Base-by-base conservation (phyloP, 768 basidiomycete genomes). In the Cyclocybe aegerita region DNA sequence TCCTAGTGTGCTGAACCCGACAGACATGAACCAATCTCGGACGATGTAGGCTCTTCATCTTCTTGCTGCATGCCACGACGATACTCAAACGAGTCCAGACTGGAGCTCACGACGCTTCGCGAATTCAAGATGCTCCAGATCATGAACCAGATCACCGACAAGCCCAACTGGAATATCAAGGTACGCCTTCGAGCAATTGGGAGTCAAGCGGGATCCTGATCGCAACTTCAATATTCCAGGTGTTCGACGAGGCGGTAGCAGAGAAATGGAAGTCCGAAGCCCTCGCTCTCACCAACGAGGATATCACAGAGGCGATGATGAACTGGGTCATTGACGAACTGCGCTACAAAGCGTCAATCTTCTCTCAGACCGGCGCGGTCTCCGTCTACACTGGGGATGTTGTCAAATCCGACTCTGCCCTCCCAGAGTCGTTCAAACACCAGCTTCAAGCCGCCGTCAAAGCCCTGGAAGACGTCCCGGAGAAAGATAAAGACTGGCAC, bases 401-500 rank as follows among this genome's bases (percentile, higher is more conserved):
- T 6, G 57, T 65, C 34, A 68, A 68, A 50, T 70, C 71, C 1
- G 72, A 74, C 51, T 49, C 48, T 15, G 65, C 70, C 8, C 56
- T 74, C 16, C 55, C 70, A 1, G 14, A 23, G 2, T 48, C 61
- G 7, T 39, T 70, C 15, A 60, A 57, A 14, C 39, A 52, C 6
- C 52, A 43, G 29, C 60, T 75, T 7, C 56, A 65, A 9, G 35
- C 54, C 4, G 68, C 58, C 11, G 58, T 65, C n/a, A 47, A 38
- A 4, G 17, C 46, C 5, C 70, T 77, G 32, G 73, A 79, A 52
- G 54, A 65, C 39, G 57, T 73, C 4, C 66, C 71, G 0, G 70
- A 67, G 4, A 59, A 60, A 0, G 23, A 63, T 45, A 70, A 67
- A 36, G 77, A 79, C 56, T 79, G 77, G 77, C 76, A 78, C 53